phyloP scores from a whole-genome alignment of 495 filamentous ascomycete genomes.

The Penicillium riverlandense region DNA sequence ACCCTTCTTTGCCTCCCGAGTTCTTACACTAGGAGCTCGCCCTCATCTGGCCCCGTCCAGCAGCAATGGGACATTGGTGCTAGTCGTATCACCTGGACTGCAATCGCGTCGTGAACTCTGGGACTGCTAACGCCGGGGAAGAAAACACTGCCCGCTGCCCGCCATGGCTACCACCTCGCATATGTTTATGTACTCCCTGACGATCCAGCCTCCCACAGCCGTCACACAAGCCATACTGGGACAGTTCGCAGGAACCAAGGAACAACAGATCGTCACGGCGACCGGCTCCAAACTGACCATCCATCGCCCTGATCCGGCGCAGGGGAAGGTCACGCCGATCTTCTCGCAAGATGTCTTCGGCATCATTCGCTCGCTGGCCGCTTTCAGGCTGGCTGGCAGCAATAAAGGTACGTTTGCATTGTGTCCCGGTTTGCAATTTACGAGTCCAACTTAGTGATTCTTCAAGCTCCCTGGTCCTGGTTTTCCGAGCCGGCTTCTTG shows the following conservation, averaged over 20 bases:
- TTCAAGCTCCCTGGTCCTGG: constrained; percentile 56
- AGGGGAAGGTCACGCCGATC: constrained; percentile 77
- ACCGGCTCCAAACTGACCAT: constrained; percentile 86
- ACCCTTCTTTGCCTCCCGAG: constrained; percentile 6
- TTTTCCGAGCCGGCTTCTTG: constrained; percentile 26
- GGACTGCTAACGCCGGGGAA: constrained; percentile 6
- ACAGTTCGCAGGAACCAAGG: constrained; percentile 88
- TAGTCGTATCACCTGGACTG: constrained; percentile 22
- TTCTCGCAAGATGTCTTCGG: constrained; percentile 92
- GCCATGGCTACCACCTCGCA: constrained; percentile 94
- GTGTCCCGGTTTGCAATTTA: constrained; percentile 35
- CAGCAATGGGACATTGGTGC: constrained; percentile 39
- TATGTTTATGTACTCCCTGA: constrained; percentile 97
- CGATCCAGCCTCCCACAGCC: constrained; percentile 83
- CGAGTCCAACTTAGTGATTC: constrained; percentile 88
- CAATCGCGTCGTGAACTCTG: constrained; percentile 20
- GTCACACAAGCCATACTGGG: constrained; percentile 86
- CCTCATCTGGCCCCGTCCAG: constrained; percentile 9
- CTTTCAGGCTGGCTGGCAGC: constrained; percentile 87
- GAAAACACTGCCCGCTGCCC: constrained; percentile 21
- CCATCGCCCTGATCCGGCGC: constrained; percentile 73
- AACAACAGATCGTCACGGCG: constrained; percentile 93
- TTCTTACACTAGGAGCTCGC: neutral
- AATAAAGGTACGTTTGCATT: constrained; percentile 78
- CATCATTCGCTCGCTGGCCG: constrained; percentile 79